A percentile compares a stretch with the other conserved stretches of the same genome.
Evolutionary conservation across 352 stramenopile species (phyloP).

Genomic region (Phytophthora ramorum): DNA sequence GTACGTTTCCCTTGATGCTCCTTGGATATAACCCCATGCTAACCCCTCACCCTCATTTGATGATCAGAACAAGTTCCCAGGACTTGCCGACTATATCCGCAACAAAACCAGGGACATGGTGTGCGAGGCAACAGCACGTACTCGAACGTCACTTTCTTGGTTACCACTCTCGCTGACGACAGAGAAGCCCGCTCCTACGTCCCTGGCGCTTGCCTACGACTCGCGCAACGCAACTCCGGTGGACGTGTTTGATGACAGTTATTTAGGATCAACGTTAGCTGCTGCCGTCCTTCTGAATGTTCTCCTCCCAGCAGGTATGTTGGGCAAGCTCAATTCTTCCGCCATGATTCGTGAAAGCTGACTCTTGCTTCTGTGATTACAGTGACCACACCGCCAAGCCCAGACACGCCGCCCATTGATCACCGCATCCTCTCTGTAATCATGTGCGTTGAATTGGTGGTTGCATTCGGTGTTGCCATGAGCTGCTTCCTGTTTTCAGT

Average conservation of each 20-base stretch:
- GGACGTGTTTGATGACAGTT: constrained; percentile 56
- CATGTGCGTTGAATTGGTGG: constrained; percentile 87
- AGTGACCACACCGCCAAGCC: constrained; percentile 72
- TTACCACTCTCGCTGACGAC: constrained; percentile 9
- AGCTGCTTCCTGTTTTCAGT: constrained; percentile 88
- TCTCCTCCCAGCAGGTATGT: constrained; percentile 66
- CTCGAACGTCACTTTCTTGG: constrained; percentile 7
- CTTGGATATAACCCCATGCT: constrained; percentile 3
- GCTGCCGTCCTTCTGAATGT: constrained; percentile 77
- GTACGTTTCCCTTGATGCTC: constrained; percentile 42
- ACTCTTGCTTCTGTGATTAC: constrained; percentile 9
- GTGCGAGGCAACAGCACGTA: constrained; percentile 40
- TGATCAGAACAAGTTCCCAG: constrained; percentile 75
- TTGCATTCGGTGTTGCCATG: constrained; percentile 83
- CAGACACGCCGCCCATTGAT: constrained; percentile 80
- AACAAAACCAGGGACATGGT: constrained; percentile 83
- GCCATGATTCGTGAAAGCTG: constrained; percentile 1
- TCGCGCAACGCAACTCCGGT: constrained; percentile 46
- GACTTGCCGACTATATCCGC: constrained; percentile 71
- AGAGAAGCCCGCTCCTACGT: constrained; percentile 6
- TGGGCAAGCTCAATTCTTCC: background rate
- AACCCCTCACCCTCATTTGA: constrained; percentile 11
- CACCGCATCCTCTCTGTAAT: constrained; percentile 85
- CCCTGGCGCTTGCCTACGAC: constrained; percentile 52
- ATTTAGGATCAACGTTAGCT: constrained; percentile 64